Conservation (phyloP, 805 yeast species). For the Saturnispora dispora region DNA sequence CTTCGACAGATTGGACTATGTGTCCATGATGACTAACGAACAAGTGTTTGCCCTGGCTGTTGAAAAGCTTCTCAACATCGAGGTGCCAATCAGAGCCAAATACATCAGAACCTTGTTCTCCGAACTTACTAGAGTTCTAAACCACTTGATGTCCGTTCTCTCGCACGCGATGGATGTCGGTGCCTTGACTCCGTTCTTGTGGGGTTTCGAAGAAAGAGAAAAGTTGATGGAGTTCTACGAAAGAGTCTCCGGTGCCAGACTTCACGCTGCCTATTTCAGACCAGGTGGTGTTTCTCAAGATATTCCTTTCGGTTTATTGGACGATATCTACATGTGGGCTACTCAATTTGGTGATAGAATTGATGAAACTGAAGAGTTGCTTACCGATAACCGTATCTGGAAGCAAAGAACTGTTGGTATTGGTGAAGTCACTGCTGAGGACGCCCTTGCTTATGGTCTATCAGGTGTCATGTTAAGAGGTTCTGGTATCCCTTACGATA, state of each 20-base stretch:
- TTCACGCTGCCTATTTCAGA: slow-evolving; percentile 81
- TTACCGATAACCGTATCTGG: slow-evolving; percentile 90
- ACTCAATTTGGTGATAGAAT: slow-evolving; percentile 90
- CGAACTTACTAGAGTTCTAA: slow-evolving; percentile 74
- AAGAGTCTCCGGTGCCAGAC: slow-evolving; percentile 83
- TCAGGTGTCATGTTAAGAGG: slow-evolving; percentile 90
- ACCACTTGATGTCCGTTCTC: slow-evolving; percentile 78
- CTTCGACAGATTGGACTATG: slow-evolving; percentile 81
- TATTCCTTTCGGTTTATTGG: slow-evolving; percentile 75
- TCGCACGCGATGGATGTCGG: slow-evolving; percentile 94
- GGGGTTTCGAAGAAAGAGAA: slow-evolving; percentile 94
- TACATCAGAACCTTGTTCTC: slow-evolving; percentile 81
- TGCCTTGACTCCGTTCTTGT: slow-evolving; percentile 84
- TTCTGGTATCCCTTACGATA: slow-evolving; percentile 79
- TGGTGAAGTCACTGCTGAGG: slow-evolving; percentile 78
- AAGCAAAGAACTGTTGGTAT: slow-evolving; percentile 75
- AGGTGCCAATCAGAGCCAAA: slow-evolving; percentile 77
- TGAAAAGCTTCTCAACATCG: slow-evolving; percentile 75
- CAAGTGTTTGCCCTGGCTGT: slow-evolving; percentile 76
- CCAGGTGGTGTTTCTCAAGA: slow-evolving; percentile 92
- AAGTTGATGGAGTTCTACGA: slow-evolving; percentile 89
- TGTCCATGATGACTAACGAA: slow-evolving; percentile 85
- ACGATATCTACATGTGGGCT: slow-evolving; percentile 93
- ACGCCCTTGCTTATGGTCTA: slow-evolving; percentile 70
- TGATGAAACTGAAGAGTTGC: slow-evolving; percentile 83